Evolutionary conservation across 331 rosid species (phyloP).

Genomic region (Dryas integrifolia): DNA sequence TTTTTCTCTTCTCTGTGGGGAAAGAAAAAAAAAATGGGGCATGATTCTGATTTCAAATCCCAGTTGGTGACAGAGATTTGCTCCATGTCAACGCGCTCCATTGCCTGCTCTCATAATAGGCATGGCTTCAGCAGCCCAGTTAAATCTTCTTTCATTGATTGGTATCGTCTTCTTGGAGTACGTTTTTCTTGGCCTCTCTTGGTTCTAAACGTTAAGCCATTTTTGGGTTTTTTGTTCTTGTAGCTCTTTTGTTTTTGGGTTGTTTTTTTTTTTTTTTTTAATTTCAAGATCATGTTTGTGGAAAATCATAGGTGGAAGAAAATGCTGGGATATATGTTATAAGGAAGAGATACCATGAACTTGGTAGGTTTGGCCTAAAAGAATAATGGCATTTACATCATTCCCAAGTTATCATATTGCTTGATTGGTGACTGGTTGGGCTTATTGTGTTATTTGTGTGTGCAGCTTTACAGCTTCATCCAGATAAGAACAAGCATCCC

Average conservation of each 20-base stretch:
- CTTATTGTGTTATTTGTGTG: background rate
- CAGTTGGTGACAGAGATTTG: slow-evolving; percentile 65
- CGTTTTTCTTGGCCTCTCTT: slow-evolving; percentile 24
- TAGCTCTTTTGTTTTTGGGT: too few relatives aligned
- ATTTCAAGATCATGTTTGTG: slow-evolving; percentile 11
- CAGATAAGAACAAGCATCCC: slow-evolving; percentile 87
- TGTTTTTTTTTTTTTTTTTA: background rate
- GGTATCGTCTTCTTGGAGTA: slow-evolving; percentile 88
- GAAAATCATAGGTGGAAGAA: slow-evolving; percentile 62
- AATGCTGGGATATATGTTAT: slow-evolving; percentile 51
- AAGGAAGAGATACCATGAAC: slow-evolving; percentile 71
- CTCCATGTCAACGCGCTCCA: slow-evolving; percentile 52
- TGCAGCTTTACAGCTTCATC: slow-evolving; percentile 91
- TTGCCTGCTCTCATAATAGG: slow-evolving; percentile 59
- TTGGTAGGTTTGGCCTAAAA: slow-evolving; percentile 51
- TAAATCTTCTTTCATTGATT: slow-evolving; percentile 51
- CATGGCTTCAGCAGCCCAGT: slow-evolving; percentile 31
- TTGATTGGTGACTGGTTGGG: background rate
- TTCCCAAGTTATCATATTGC: background rate
- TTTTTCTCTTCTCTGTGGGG: slow-evolving; percentile 16
- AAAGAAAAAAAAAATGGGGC: slow-evolving; percentile 34
- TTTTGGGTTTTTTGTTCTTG: slow-evolving; percentile 8
- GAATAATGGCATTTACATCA: background rate
- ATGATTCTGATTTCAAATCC: slow-evolving; percentile 59
- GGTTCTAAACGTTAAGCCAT: background rate